These are phyloP conservation scores for Coniochaeta ligniaria DNA, from an alignment of 2,329 filamentous ascomycete genomes.

Conservation along the genomic window DNA sequence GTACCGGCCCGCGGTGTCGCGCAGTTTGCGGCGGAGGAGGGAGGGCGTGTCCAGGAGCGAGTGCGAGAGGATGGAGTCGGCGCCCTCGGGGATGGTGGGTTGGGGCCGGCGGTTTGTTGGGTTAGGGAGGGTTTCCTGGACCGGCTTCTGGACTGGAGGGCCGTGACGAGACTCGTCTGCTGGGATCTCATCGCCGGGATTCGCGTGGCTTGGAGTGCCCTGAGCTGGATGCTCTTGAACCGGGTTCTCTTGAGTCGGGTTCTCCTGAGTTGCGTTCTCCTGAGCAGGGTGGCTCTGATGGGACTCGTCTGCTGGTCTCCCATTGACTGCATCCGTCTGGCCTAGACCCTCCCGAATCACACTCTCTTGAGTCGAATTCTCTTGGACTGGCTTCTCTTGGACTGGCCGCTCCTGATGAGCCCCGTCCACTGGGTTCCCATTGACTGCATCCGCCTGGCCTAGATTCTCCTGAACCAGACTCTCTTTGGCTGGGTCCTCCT, in stretches of 20 bases:
- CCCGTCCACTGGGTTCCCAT: too few relatives aligned
- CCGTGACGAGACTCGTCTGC: background rate
- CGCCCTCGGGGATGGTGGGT: background rate
- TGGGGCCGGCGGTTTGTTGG: background rate
- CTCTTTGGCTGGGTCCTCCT: background rate
- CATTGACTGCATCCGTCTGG: too few relatives aligned
- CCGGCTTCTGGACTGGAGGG: background rate
- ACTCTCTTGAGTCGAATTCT: too few relatives aligned
- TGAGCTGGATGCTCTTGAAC: background rate
- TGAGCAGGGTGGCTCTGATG: background rate
- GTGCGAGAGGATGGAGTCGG: background rate
- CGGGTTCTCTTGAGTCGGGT: background rate
- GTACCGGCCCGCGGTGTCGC: constrained; percentile 64
- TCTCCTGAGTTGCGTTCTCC: too few relatives aligned
- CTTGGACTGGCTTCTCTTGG: background rate
- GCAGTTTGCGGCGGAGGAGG: constrained; percentile 54
- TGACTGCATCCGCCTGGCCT: too few relatives aligned
- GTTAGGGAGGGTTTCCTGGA: background rate
- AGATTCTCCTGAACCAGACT: too few relatives aligned
- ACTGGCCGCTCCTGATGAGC: too few relatives aligned
- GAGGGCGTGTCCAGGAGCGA: constrained; percentile 38
- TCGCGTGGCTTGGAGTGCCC: background rate
- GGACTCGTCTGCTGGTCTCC: background rate
- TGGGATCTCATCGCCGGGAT: background rate
- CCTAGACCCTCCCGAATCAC: too few relatives aligned